Percentiles rank a stretch among this genome's conserved stretches.
Evolutionary conservation across 2,329 filamentous ascomycete genomes (phyloP).

Genomic region (Penicillium polonicum): DNA sequence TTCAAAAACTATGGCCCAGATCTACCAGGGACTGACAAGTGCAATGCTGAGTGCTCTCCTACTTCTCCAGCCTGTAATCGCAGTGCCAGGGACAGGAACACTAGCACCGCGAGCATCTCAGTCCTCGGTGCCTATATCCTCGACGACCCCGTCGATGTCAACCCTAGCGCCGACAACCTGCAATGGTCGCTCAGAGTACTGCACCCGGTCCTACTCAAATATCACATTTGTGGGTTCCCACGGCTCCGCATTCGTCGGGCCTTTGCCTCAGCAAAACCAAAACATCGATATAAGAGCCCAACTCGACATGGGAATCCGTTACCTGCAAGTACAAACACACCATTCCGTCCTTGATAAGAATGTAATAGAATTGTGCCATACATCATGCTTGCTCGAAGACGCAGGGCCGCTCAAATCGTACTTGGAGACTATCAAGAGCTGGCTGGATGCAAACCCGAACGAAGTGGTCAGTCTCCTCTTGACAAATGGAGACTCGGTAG

Average conservation of each 20-base stretch:
- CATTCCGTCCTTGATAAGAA: conserved; percentile 46
- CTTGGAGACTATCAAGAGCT: conserved; percentile 58
- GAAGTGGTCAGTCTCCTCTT: conserved; percentile 65
- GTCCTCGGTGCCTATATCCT: conserved; percentile 2
- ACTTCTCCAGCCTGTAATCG: not conserved
- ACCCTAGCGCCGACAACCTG: conserved; percentile 40
- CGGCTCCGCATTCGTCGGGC: conserved; percentile 63
- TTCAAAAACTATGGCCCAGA: conserved; percentile 9
- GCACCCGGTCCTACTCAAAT: conserved; percentile 58
- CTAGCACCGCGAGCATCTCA: conserved; percentile 4
- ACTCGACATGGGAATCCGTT: conserved; percentile 62
- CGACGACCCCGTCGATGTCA: conserved; percentile 8
- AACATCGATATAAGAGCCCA: conserved; percentile 58
- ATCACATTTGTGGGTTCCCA: conserved; percentile 64
- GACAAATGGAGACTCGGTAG: conserved; percentile 57
- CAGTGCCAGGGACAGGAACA: not conserved
- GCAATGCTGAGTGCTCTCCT: conserved; percentile 8
- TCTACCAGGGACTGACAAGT: conserved; percentile 2
- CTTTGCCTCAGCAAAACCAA: conserved; percentile 58
- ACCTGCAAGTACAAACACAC: conserved; percentile 65
- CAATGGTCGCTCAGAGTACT: conserved; percentile 59
- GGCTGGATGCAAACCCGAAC: conserved; percentile 58
- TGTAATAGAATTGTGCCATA: conserved; percentile 63
- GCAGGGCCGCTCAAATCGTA: conserved; percentile 58
- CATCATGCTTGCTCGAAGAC: conserved; percentile 59